Percentiles rank a stretch among this genome's conserved stretches.
Conservation (phyloP, 2,329 filamentous ascomycete species). For the Ophiocordyceps sinensis region DNA sequence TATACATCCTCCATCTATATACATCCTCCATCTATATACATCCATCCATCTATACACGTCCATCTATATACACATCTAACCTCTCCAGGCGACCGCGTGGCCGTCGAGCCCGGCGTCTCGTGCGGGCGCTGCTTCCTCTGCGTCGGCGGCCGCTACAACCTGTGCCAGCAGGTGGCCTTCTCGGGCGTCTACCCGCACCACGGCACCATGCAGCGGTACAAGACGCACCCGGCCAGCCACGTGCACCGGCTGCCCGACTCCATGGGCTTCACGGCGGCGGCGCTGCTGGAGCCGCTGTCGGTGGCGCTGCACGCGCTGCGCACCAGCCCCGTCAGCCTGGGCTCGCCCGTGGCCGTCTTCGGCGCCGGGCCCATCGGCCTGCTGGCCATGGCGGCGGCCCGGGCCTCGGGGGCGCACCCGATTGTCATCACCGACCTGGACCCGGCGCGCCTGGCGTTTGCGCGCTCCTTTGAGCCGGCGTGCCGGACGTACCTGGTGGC, state of each 20-base stretch:
- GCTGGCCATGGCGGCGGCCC: constrained; percentile 39
- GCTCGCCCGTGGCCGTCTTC: constrained; percentile 40
- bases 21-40: too few relatives aligned
- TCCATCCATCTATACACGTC: too few relatives aligned
- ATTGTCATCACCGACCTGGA: constrained; percentile 51
- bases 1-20: too few relatives aligned
- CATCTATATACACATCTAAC: too few relatives aligned
- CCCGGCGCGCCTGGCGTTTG: constrained; percentile 38
- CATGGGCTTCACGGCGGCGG: constrained; percentile 42
- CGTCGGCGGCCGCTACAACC: constrained; percentile 44
- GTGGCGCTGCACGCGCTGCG: constrained; percentile 49
- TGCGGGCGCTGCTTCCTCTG: constrained; percentile 48
- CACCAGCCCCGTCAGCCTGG: constrained; percentile 35
- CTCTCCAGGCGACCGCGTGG: constrained; percentile 44
- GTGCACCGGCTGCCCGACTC: constrained; percentile 42
- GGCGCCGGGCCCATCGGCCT: constrained; percentile 52
- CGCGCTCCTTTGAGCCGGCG: constrained; percentile 39
- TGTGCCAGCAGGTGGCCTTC: constrained; percentile 48
- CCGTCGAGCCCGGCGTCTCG: constrained; percentile 51
- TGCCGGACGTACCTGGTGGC: constrained; percentile 40
- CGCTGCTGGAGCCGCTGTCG: constrained; percentile 49
- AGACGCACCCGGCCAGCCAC: constrained; percentile 46
- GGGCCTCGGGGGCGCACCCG: constrained; percentile 48
- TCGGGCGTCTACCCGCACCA: constrained; percentile 45
- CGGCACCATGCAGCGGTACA: constrained; percentile 47